Base-by-base conservation (phyloP, 2,329 filamentous ascomycete species). In the Orbilia javanica region DNA sequence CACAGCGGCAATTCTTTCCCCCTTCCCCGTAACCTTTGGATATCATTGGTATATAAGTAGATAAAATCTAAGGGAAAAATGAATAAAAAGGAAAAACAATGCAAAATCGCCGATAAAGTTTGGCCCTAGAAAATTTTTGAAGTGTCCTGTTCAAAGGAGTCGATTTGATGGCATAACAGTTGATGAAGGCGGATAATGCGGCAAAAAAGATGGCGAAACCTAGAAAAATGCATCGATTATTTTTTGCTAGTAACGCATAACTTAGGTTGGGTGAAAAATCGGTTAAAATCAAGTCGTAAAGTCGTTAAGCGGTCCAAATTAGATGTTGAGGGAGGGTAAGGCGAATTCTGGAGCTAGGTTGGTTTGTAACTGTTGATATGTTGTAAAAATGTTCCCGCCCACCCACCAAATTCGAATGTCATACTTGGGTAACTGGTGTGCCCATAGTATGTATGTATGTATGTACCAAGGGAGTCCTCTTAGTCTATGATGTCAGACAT, bases 401-500 rank as follows among this genome's bases (percentile, higher is more conserved):
- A 36, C 62, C 62, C 63, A 11, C 64, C 48, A 53, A 67, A 31
- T 55, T 18, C 7, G 29, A 27, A 53, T 11, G 52, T 36, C 11
- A 34, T 53, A 25, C 22, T 52, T 15, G 25, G 15, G 62, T 20
- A 29, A 36, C n/a, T 27, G 36, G 44, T 48, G 15, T 44, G 31
- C 25, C 31, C 10, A 48, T 7, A 8, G 31, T 18, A 6, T 42
- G 31, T 52, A 44, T 48, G n/a, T 34, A 36, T 34, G 31, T 11
- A 11, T 2, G 10, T 36, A 36, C 34, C 4, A 39, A n/a, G 22
- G 13, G 46, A 13, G 15, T 15, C 7, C n/a, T 48, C 31, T 44
- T 53, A 72, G 22, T 78, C 74, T 53, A 68, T 72, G 62, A 78
- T 72, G n/a, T 78, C 74, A 2, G 72, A 69, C 55, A 69, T 65